Evolutionary conservation across 2,329 filamentous ascomycete species (phyloP), one percentile per base, ranked within the genome.

Genomic region (Aspergillus amoenus): DNA sequence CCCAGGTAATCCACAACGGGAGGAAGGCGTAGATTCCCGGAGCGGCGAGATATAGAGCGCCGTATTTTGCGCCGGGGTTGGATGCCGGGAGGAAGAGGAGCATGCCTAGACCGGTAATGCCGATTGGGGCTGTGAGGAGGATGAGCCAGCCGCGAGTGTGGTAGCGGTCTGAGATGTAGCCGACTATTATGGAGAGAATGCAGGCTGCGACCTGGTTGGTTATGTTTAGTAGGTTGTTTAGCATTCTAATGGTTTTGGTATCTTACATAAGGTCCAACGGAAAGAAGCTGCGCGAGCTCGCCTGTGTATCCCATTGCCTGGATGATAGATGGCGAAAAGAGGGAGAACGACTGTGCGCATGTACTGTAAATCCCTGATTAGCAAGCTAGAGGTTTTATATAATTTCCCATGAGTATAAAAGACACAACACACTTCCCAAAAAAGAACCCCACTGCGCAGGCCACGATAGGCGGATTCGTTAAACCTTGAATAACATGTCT

Each of bases 271-370:
- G 55, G 55, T 8, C 49, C 49, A 11, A 57, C 55, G 7, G 55
- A 57, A 5, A 57, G 50, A 3, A 60, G 47, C 24, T 60, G 58
- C n/a, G 55, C 55, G 2, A 50, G 45, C 22, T 55, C 52, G 27
- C 50, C 50, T 12, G 47, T 57, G 43, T 60, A 60, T 5, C 58
- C 58, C 51, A 60, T 52, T 4, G 51, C 54, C 2, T 43, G 45
- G 18, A 60, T 48, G 8, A 60, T 60, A 4, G 58, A 57, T 1
- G 58, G 58, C 3, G 51, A 44, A 18, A 60, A 60, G 17, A 60
- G 51, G 11, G 58, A 57, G 22, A 60, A 55, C 27, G 58, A 60
- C 12, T 60, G 49, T 11, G 42, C 55, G 37, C 40, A 44, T 39
- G 51, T 53, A 27, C 51, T 53, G 17, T 32, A 7, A 13, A 13